Evolutionary conservation across 2,329 filamentous ascomycete species (phyloP).

Genomic region (Rhexocercosporidium sp.): DNA sequence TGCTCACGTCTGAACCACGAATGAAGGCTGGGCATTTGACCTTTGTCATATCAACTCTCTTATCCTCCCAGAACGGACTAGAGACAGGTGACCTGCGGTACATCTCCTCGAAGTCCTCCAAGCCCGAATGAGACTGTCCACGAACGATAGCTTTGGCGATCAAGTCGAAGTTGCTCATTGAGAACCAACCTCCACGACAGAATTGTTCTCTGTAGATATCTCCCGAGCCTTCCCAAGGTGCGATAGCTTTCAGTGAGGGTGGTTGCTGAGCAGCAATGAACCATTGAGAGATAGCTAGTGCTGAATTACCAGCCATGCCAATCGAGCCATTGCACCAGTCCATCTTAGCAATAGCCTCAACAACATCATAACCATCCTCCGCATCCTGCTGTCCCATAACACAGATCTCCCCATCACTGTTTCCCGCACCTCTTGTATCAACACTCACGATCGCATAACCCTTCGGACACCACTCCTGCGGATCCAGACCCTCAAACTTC

Average conservation of each 20-base stretch:
- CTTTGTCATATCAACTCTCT: slow-evolving; percentile 15
- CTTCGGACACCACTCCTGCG: slow-evolving; percentile 32
- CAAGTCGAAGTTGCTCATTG: slow-evolving; percentile 11
- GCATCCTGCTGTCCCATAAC: slow-evolving; percentile 34
- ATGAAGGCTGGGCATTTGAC: slow-evolving; percentile 28
- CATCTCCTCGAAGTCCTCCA: slow-evolving; percentile 25
- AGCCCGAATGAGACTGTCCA: not conserved
- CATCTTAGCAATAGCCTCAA: slow-evolving; percentile 34
- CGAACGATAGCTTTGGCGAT: slow-evolving; percentile 4
- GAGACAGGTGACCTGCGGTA: slow-evolving; percentile 10
- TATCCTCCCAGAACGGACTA: slow-evolving; percentile 29
- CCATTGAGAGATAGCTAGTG: slow-evolving; percentile 37
- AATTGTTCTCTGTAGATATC: slow-evolving; percentile 29
- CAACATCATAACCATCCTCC: slow-evolving; percentile 38
- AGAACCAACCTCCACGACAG: slow-evolving; percentile 23
- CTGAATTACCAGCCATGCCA: slow-evolving; percentile 37
- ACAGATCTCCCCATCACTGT: slow-evolving; percentile 33
- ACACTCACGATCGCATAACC: slow-evolving; percentile 40
- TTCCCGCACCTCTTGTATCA: slow-evolving; percentile 32
- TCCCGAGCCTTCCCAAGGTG: slow-evolving; percentile 28
- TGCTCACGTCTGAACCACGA: slow-evolving; percentile 15
- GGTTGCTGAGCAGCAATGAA: slow-evolving; percentile 31
- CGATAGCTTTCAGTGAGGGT: slow-evolving; percentile 25
- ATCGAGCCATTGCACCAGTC: slow-evolving; percentile 37
- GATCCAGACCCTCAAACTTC: slow-evolving; percentile 35